phyloP scores from a whole-genome alignment of 257 asterid species.

The Perilla frutescens region DNA sequence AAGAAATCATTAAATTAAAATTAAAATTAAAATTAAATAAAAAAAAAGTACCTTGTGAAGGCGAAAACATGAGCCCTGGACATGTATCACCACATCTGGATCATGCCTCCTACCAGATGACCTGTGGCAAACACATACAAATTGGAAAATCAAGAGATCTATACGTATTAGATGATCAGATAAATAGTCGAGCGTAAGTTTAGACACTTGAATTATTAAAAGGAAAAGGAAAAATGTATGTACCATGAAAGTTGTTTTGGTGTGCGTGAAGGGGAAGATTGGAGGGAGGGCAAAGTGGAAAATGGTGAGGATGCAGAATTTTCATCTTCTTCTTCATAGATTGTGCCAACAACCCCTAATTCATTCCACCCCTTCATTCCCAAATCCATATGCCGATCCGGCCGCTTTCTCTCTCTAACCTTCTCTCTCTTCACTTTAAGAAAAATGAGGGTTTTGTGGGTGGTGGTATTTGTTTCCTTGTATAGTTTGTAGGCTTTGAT shows the following conservation, averaged over 20 bases:
- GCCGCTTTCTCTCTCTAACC: not conserved
- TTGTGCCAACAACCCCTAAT: slow-evolving; percentile 71
- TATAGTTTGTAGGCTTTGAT: slow-evolving; percentile 26
- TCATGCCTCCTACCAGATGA: slow-evolving; percentile 45
- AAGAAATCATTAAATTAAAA: not conserved
- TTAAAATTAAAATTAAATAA: not conserved
- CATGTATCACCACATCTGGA: slow-evolving; percentile 70
- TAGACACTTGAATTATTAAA: not conserved
- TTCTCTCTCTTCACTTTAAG: not conserved
- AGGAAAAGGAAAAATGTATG: not conserved
- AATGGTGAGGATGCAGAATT: slow-evolving; percentile 40
- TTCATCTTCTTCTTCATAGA: slow-evolving; percentile 76
- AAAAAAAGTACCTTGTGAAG: slow-evolving; percentile 61
- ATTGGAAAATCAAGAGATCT: not conserved
- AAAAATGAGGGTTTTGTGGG: not conserved
- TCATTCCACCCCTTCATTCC: slow-evolving; percentile 52
- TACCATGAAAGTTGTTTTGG: slow-evolving; percentile 30
- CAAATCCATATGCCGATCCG: slow-evolving; percentile 29
- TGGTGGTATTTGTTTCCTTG: slow-evolving; percentile 27
- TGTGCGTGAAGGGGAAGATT: slow-evolving; percentile 44
- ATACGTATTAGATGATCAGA: not conserved
- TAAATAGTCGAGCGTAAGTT: not conserved
- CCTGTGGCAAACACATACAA: slow-evolving; percentile 34
- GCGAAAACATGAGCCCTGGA: slow-evolving; percentile 58
- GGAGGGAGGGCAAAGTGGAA: slow-evolving; percentile 49